These are phyloP conservation scores for Fusarium subglutinans DNA, from an alignment of 2,329 filamentous ascomycete genomes.

Conservation along the genomic window DNA sequence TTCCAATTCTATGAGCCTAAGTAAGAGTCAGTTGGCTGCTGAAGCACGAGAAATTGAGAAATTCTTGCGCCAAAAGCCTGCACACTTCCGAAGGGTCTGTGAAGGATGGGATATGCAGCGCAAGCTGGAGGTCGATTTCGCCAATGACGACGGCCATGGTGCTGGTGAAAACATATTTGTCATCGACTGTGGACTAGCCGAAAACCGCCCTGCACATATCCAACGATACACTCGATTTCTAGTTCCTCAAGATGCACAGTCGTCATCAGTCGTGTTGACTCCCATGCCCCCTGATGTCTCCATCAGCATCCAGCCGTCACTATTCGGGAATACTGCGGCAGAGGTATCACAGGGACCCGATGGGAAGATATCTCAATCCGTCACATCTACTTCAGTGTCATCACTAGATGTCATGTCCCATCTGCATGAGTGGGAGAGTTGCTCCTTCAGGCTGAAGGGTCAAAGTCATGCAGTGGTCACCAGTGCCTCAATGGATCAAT, in stretches of 20 bases:
- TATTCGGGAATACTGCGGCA: conserved; percentile 42
- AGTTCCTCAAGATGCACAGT: conserved; percentile 21
- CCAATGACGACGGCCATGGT: conserved; percentile 77
- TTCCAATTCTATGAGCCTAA: conserved; percentile 76
- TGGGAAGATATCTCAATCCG: conserved; percentile 34
- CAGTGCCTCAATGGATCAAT: conserved; percentile 76
- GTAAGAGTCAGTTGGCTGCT: conserved; percentile 73
- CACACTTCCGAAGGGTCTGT: conserved; percentile 80
- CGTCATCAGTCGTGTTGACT: conserved; percentile 10
- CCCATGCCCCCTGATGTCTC: conserved; percentile 4
- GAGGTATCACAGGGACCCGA: conserved; percentile 21
- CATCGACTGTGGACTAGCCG: conserved; percentile 75
- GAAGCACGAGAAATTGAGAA: conserved; percentile 86
- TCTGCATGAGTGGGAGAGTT: conserved; percentile 46
- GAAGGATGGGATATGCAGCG: conserved; percentile 93
- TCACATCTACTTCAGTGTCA: conserved; percentile 37
- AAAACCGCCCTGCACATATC: conserved; percentile 58
- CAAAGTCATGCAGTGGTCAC: conserved; percentile 71
- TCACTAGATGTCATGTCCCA: conserved; percentile 17
- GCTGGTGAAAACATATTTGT: conserved; percentile 82
- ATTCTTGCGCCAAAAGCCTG: conserved; percentile 76
- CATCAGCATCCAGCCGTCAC: conserved; percentile 31
- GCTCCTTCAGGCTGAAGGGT: conserved; percentile 61
- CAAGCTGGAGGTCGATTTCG: conserved; percentile 87
- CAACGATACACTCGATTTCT: conserved; percentile 55